Evolutionary conservation across 495 filamentous ascomycete species (phyloP).

Genomic region (Aspergillus indologenus): DNA sequence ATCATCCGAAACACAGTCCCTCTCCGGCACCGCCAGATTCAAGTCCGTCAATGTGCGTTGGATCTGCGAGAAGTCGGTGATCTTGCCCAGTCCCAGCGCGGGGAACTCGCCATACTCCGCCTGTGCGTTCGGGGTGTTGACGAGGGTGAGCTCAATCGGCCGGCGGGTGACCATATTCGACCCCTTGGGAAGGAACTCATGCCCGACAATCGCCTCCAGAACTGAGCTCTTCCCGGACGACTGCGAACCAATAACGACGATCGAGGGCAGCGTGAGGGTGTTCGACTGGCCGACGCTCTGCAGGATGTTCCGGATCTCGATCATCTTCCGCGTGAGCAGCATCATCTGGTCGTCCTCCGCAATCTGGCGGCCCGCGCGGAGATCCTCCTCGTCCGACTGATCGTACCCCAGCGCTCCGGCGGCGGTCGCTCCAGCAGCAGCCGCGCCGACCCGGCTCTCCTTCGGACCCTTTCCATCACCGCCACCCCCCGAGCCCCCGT

Average conservation of each 20-base stretch:
- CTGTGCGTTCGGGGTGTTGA: slow-evolving; percentile 90
- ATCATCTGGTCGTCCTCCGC: slow-evolving; percentile 99
- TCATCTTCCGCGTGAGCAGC: slow-evolving; percentile 98
- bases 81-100: slow-evolving; percentile 81
- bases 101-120: slow-evolving; percentile 96
- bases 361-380: slow-evolving; percentile 55
- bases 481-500: slow-evolving; percentile 41
- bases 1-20: slow-evolving; percentile 90
- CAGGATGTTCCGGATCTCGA: slow-evolving; percentile 91
- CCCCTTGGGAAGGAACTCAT: slow-evolving; percentile 96
- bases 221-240: slow-evolving; percentile 98
- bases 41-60: slow-evolving; percentile 93
- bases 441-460: slow-evolving; percentile 55
- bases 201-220: slow-evolving; percentile 93
- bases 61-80: slow-evolving; percentile 89
- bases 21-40: slow-evolving; percentile 86
- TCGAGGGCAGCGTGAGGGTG: slow-evolving; percentile 83
- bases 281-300: slow-evolving; percentile 88
- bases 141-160: slow-evolving; percentile 93
- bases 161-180: slow-evolving; percentile 97
- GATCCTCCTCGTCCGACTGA: slow-evolving; percentile 67
- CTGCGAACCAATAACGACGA: slow-evolving; percentile 97
- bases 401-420: slow-evolving; percentile 78
- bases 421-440: slow-evolving; percentile 38
- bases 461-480: slow-evolving; percentile 56